Conservation (phyloP, 306 rosid species). For the Cucurbita ficifolia region DNA sequence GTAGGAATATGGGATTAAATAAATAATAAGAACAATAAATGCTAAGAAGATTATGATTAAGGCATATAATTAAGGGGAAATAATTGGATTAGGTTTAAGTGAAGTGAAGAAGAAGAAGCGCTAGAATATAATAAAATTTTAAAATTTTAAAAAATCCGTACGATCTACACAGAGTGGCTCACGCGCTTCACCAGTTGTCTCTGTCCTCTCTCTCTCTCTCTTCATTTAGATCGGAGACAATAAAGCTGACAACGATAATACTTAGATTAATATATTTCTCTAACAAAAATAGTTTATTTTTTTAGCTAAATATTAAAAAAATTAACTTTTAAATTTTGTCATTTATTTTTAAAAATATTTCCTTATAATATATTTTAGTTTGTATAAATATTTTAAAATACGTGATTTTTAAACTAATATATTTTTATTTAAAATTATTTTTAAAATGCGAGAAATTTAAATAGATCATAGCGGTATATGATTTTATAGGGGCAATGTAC, state of each 20-base stretch:
- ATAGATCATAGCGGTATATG: no score
- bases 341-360: no score
- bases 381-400: no score
- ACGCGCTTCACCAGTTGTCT: slow-evolving; percentile 12
- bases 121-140: background rate
- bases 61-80: background rate
- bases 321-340: no score
- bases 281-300: no score
- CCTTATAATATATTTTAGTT: no score
- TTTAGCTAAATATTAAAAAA: no score
- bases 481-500: no score
- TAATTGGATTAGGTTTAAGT: slow-evolving; percentile 1
- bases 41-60: background rate
- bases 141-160: background rate
- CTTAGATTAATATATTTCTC: background rate
- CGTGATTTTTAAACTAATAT: no score
- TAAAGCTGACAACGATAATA: background rate
- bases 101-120: background rate
- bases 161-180: background rate
- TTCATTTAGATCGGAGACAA: background rate
- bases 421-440: no score
- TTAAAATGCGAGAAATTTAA: no score
- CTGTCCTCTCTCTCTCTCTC: background rate
- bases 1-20: background rate
- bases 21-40: background rate